A percentile compares a stretch with the other conserved stretches of the same genome.
Evolutionary conservation across 805 yeast genomes (phyloP).

Genomic region (Sugiyamaella americana): DNA sequence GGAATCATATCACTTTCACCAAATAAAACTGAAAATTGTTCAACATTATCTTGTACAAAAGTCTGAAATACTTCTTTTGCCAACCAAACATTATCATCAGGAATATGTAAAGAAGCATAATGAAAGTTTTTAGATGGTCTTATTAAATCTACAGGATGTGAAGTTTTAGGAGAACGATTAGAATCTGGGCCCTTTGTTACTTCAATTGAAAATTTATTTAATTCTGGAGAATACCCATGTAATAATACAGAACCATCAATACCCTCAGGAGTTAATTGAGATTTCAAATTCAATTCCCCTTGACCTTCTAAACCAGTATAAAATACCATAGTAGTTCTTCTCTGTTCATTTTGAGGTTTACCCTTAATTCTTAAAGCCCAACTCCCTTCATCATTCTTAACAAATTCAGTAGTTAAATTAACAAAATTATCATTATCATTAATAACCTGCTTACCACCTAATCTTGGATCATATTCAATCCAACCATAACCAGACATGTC

Average conservation of each 20-base stretch:
- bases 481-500: conserved; percentile 72
- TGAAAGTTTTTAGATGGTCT: conserved; percentile 42
- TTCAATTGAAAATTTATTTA: conserved; percentile 58
- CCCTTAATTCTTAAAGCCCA: conserved; percentile 81
- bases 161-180: conserved; percentile 37
- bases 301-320: conserved; percentile 74
- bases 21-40: conserved; percentile 35
- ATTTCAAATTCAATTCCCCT: conserved; percentile 30
- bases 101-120: conserved; percentile 63
- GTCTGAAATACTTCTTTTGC: conserved; percentile 71
- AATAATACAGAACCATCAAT: conserved; percentile 34
- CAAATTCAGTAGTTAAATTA: conserved; percentile 63
- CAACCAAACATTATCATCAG: conserved; percentile 67
- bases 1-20: conserved; percentile 35
- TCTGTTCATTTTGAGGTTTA: conserved; percentile 41
- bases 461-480: conserved; percentile 80
- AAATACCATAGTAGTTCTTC: conserved; percentile 60
- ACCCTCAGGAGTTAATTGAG: conserved; percentile 23
- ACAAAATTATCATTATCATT: conserved; percentile 60
- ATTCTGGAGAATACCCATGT: conserved; percentile 51
- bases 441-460: conserved; percentile 77
- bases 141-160: conserved; percentile 37
- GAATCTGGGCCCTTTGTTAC: conserved; percentile 51
- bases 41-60: conserved; percentile 63
- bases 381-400: conserved; percentile 59